A percentile compares a stretch with the other conserved stretches of the same genome.
phyloP scores from a whole-genome alignment of 2,329 filamentous ascomycete species.

The Parasarocladium wereldwijsianum region DNA sequence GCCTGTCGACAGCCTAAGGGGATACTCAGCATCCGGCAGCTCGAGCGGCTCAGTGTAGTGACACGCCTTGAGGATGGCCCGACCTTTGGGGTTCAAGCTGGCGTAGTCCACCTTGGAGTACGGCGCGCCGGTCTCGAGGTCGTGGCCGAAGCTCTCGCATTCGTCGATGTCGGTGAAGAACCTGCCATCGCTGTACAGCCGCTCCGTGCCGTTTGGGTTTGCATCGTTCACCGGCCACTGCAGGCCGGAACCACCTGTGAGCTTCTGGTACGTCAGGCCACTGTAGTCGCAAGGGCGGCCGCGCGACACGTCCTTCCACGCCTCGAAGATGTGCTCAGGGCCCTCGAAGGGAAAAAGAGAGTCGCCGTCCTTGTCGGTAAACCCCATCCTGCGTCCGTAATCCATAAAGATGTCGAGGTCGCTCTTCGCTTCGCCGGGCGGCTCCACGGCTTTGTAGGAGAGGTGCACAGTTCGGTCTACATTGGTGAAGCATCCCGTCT shows the following conservation, averaged over 20 bases:
- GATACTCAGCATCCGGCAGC: constrained; percentile 16
- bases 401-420: constrained; percentile 22
- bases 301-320: constrained; percentile 18
- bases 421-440: constrained; percentile 18
- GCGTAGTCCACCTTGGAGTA: constrained; percentile 16
- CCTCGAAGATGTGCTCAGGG: constrained; percentile 19
- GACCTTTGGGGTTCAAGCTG: too few species aligned
- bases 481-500: constrained; percentile 23
- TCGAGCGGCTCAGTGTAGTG: constrained; percentile 16
- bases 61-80: too few species aligned
- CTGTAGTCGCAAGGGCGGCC: constrained; percentile 20
- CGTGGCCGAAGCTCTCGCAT: constrained; percentile 21
- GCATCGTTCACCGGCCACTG: constrained; percentile 21
- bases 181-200: constrained; percentile 16
- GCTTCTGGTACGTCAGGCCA: constrained; percentile 17
- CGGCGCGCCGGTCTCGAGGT: constrained; percentile 20
- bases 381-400: constrained; percentile 18
- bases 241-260: constrained; percentile 19
- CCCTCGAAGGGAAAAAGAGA: constrained; percentile 14
- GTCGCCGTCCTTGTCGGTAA: constrained; percentile 17
- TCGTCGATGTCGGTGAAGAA: constrained; percentile 20
- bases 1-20: constrained; percentile 17
- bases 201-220: constrained; percentile 17
- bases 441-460: constrained; percentile 20
- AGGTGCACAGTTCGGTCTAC: constrained; percentile 22